phyloP scores from a whole-genome alignment of 192 early-diverging fungal genomes.

The Entomortierella parvispora region DNA sequence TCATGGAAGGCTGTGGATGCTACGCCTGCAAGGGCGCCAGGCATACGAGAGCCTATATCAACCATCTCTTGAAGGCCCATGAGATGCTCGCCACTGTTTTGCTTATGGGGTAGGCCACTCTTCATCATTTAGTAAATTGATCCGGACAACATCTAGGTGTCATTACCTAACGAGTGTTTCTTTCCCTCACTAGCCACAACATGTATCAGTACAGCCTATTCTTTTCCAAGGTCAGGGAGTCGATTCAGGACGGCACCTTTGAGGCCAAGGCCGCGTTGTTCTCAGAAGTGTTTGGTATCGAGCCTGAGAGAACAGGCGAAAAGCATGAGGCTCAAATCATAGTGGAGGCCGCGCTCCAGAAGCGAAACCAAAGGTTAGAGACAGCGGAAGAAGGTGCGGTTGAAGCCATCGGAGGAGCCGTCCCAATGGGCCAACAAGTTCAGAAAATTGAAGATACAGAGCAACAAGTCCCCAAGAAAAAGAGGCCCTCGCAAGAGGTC shows the following conservation, averaged over 20 bases:
- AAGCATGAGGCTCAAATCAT: constrained; percentile 26
- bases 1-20: constrained; percentile 72
- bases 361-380: constrained; percentile 6
- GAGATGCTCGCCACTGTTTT: constrained; percentile 85
- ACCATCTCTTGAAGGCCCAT: constrained; percentile 75
- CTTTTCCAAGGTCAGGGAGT: constrained; percentile 38
- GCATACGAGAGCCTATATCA: constrained; percentile 79
- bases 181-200: constrained; percentile 41
- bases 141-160: background rate
- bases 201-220: constrained; percentile 51
- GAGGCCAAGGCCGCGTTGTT: constrained; percentile 20
- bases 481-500: background rate
- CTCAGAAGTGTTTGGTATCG: constrained; percentile 16
- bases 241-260: constrained; percentile 43
- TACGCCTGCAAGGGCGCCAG: constrained; percentile 65
- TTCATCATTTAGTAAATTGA: background rate
- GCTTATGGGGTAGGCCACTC: constrained; percentile 64
- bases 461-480: background rate
- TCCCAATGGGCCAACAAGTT: no score
- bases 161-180: background rate
- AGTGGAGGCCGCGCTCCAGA: constrained; percentile 27
- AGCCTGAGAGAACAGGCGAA: constrained; percentile 35
- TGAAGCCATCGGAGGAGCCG: no score
- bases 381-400: no score
- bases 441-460: no score